Evolutionary conservation across 768 basidiomycete species (phyloP), one percentile per base, ranked within the genome.

Genomic region (Phlegmacium glaucopus): DNA sequence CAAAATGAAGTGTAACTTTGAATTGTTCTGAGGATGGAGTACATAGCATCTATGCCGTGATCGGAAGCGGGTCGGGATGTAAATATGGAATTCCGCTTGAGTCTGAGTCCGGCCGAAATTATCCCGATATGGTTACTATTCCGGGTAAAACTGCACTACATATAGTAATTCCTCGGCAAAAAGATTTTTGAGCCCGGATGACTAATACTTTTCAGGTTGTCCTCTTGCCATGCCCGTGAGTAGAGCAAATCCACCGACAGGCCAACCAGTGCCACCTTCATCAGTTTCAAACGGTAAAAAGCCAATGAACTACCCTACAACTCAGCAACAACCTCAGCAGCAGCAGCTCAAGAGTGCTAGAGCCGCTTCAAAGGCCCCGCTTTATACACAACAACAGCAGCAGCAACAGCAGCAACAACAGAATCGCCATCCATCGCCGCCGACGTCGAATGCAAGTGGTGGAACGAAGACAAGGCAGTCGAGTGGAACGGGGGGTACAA

Each of bases 221-320:
- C 63, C 56, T 61, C 62, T 59, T 63, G 61, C 63, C 63, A 68
- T 67, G 67, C 68, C 65, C 60, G 63, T 64, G 55, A 63, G 60
- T 61, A 61, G 61, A 64, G 51, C 63, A 49, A 65, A 61, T 61
- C 59, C 57, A 53, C 57, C 64, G 50, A 54, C 61, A 39, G 55
- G 54, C 62, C 56, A 68, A 62, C 61, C 69, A 67, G 63, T 63
- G 49, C 72, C 72, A 41, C 90, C 87, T 29, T 85, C 82, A 50
- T 88, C 89, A 43, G 80, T 92, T 12, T 90, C 91, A 17, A 89
- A 89, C 54, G 92, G 92, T 56, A 95, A 95, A 74, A 89, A 91
- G 60, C 92, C 91, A 27, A 94, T 94, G 91, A 76, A 84, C 2
- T 92, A 92, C 62, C 66, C 69, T 26, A 54, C 54, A 15, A 47